These are phyloP conservation scores for Sclerotinia trifoliorum DNA, from an alignment of 2,329 filamentous ascomycete genomes.

Conservation along the genomic window DNA sequence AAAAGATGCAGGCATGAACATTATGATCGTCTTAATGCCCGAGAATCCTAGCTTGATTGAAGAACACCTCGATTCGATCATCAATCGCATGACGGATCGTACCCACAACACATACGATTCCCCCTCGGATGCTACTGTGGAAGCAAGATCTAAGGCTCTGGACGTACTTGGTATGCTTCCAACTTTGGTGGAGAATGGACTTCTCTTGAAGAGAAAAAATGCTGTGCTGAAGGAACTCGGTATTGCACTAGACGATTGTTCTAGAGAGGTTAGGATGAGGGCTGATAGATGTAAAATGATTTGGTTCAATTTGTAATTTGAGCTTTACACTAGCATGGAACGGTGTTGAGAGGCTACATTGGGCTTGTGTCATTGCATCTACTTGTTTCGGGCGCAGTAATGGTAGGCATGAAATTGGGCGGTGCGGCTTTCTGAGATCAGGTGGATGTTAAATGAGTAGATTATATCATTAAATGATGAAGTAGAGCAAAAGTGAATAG, in stretches of 20 bases:
- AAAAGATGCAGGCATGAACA: conserved; percentile 32
- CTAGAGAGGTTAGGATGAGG: conserved; percentile 32
- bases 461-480: neutral
- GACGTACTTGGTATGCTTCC: conserved; percentile 35
- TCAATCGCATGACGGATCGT: conserved; percentile 37
- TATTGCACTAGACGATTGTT: conserved; percentile 34
- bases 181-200: conserved; percentile 25
- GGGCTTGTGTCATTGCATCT: neutral
- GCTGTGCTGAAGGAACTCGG: conserved; percentile 34
- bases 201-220: conserved; percentile 27
- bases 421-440: neutral
- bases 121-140: conserved; percentile 32
- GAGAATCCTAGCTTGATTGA: conserved; percentile 29
- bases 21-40: conserved; percentile 31
- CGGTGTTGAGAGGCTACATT: conserved; percentile 1
- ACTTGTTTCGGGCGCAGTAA: neutral
- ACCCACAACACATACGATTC: conserved; percentile 35
- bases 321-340: neutral
- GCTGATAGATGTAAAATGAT: conserved; percentile 33
- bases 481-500: too few relatives aligned
- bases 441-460: neutral
- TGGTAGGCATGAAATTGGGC: neutral
- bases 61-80: conserved; percentile 35
- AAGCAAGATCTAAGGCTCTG: conserved; percentile 34
- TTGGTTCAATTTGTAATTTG: conserved; percentile 31